Percentiles rank a stretch among this genome's conserved stretches.
These are phyloP conservation scores for Candida chilensis DNA, from an alignment of 805 yeast genomes.

Conservation along the genomic window DNA sequence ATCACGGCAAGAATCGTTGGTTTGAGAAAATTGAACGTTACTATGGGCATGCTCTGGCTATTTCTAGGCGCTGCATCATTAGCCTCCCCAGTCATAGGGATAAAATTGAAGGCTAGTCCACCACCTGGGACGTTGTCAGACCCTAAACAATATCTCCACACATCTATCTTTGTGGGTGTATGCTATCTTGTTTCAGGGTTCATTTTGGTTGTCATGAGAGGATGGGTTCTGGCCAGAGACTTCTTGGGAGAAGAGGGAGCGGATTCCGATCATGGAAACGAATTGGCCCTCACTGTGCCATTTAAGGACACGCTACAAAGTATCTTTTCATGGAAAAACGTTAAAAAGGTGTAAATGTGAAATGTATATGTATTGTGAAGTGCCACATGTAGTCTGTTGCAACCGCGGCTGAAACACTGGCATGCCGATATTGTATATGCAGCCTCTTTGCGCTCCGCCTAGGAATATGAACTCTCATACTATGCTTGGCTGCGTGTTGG, in stretches of 20 bases:
- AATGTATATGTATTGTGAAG: too few relatives aligned
- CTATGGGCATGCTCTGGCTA: slow-evolving; percentile 21
- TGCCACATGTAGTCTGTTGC: too few relatives aligned
- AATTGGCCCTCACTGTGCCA: background rate
- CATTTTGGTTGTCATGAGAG: slow-evolving; percentile 18
- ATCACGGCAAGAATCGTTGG: slow-evolving; percentile 20
- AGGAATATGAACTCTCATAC: too few relatives aligned
- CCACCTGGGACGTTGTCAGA: slow-evolving; percentile 10
- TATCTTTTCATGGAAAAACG: too few relatives aligned
- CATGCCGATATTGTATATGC: too few relatives aligned
- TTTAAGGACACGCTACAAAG: background rate
- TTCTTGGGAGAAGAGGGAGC: background rate
- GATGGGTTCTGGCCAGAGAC: slow-evolving; percentile 22
- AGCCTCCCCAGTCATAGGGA: slow-evolving; percentile 25
- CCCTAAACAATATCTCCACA: slow-evolving; percentile 18
- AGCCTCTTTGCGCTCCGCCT: too few relatives aligned
- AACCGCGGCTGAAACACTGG: too few relatives aligned
- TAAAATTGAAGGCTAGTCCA: slow-evolving; percentile 12
- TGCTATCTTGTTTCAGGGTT: slow-evolving; percentile 16
- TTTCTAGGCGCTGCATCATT: slow-evolving; percentile 19
- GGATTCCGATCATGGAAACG: background rate
- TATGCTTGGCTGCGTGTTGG: too few relatives aligned
- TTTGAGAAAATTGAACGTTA: slow-evolving; percentile 16
- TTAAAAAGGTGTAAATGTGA: too few relatives aligned
- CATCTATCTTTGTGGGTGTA: slow-evolving; percentile 23